Percentiles rank a stretch among this genome's conserved stretches.
These are phyloP conservation scores for Blastobotrys attinorum DNA, from an alignment of 805 yeast species.

Conservation along the genomic window DNA sequence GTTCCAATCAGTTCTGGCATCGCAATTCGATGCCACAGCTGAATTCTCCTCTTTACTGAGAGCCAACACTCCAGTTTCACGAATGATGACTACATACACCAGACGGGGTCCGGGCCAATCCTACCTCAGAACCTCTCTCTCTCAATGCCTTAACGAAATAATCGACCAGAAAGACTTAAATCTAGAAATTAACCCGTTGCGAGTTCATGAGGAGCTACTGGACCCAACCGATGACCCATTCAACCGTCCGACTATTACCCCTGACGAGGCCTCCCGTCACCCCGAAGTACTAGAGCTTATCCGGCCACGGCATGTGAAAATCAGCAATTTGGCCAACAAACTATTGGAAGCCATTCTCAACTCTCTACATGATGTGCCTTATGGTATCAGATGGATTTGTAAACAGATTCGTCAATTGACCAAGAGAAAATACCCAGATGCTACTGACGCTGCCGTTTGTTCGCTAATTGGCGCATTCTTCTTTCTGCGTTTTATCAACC, in stretches of 20 bases:
- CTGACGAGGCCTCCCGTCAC: conserved; percentile 26
- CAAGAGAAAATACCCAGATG: conserved; percentile 54
- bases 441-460: conserved; percentile 29
- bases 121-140: conserved; percentile 27
- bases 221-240: conserved; percentile 16
- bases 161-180: conserved; percentile 21
- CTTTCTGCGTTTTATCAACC: conserved; percentile 73
- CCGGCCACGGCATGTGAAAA: conserved; percentile 21
- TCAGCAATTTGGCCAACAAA: conserved; percentile 20
- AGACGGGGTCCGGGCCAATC: conserved; percentile 34
- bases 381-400: conserved; percentile 65
- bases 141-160: conserved; percentile 22
- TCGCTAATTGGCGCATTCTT: conserved; percentile 71
- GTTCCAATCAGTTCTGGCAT: conserved; percentile 32
- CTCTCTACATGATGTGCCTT: conserved; percentile 55
- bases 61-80: conserved; percentile 33
- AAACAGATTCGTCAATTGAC: conserved; percentile 52
- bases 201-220: conserved; percentile 25
- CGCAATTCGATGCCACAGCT: conserved; percentile 29
- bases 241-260: conserved; percentile 18
- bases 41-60: conserved; percentile 31
- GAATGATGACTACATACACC: conserved; percentile 34
- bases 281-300: conserved; percentile 25
- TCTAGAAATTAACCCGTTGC: conserved; percentile 30
- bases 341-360: conserved; percentile 46